Evolutionary conservation across 2,329 filamentous ascomycete genomes (phyloP).

Genomic region (Tolypocladium nubicola): DNA sequence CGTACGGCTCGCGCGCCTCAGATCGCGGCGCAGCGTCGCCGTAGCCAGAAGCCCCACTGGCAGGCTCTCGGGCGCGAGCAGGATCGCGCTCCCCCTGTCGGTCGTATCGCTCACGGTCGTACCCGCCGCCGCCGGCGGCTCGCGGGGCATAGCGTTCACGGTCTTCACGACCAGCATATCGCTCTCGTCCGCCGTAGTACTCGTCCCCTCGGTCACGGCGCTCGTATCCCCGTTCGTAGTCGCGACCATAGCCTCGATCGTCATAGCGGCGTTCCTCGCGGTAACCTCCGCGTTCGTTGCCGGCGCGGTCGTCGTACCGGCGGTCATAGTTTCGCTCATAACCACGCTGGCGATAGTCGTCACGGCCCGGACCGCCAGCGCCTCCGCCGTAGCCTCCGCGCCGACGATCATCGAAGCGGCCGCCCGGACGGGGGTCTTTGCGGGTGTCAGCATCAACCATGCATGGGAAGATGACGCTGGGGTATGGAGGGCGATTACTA

Average conservation of each 20-base stretch:
- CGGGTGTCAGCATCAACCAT: background rate
- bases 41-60: conserved; percentile 25
- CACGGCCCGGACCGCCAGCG: conserved; percentile 35
- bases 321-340: conserved; percentile 32
- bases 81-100: conserved; percentile 30
- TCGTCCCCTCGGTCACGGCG: conserved; percentile 35
- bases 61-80: conserved; percentile 27
- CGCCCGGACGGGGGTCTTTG: conserved; percentile 23
- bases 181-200: conserved; percentile 25
- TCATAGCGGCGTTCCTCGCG: conserved; percentile 36
- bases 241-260: conserved; percentile 38
- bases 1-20: conserved; percentile 32
- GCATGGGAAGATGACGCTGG: background rate
- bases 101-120: conserved; percentile 40
- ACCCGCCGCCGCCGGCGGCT: conserved; percentile 27
- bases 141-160: conserved; percentile 30
- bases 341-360: conserved; percentile 48
- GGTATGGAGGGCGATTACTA: conserved; percentile 27
- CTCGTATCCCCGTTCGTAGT: conserved; percentile 47
- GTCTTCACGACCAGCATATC: conserved; percentile 33
- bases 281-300: conserved; percentile 39
- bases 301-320: conserved; percentile 29
- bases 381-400: conserved; percentile 47
- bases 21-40: conserved; percentile 30
- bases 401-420: conserved; percentile 50